Base-by-base conservation (phyloP, 805 yeast genomes). In the Candida sanyiensis region DNA sequence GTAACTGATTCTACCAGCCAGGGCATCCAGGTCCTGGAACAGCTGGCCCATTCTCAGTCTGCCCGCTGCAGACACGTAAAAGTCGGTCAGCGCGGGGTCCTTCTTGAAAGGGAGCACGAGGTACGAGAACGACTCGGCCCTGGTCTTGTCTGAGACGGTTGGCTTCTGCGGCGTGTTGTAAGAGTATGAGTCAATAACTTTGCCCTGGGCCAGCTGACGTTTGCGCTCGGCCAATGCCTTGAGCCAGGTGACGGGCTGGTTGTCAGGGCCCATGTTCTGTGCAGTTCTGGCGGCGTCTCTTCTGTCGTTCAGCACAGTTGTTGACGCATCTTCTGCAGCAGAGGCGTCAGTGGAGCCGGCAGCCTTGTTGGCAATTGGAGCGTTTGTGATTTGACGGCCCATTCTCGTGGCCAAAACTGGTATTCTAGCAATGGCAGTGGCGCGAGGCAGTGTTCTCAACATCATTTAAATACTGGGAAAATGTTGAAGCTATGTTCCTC, bases 1-100 rank as follows among this genome's bases (percentile, higher is more conserved):
- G 59, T 88, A 84, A 17, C 96, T 95, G 52, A 89, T 88, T 56
- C 90, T 78, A 25, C 97, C 97, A 3, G 97, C 96, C 44, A 89
- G 67, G 5, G 96, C 89, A 57, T 89, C 97, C 53, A 89, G 67
- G 62, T 89, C 97, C 66, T 89, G 96, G 62, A 89, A 89, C 47
- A 89, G 69, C 59, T 88, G 96, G 28, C 97, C 97, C 51, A 86
- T 86, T 54, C 96, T 71, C 54, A 88, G 70, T 47, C 96, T 73
- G n/a, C 97, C 97, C 42, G 80, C 82, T 4, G 96, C 89, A 59
- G 84, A 85, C 52, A 86, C 83, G 56, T 89, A 89, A 33, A 88
- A 76, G 56, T 89, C 97, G 46, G 94, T 76, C 21, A 87, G 67
- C 77, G 83, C 79, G 25, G 73, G 66, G 57, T 89, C 95, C 44